phyloP scores from a whole-genome alignment of 2,329 filamentous ascomycete species.

The Verticillium tricorpus region DNA sequence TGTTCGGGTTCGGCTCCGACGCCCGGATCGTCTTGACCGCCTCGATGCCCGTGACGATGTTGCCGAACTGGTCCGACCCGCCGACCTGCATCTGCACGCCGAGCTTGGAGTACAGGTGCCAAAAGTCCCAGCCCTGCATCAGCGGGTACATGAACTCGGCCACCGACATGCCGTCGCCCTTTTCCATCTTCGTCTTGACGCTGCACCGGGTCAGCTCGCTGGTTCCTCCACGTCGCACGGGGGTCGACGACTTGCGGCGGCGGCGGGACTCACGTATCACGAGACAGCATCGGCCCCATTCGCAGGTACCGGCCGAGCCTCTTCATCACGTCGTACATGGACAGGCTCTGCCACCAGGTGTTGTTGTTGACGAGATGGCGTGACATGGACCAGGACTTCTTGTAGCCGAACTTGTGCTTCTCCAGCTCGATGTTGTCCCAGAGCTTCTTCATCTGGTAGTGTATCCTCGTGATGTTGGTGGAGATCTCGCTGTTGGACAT shows the following conservation, averaged over 20 bases:
- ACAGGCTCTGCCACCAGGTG: conserved; percentile 70
- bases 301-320: conserved; percentile 70
- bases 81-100: conserved; percentile 83
- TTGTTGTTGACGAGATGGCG: conserved; percentile 75
- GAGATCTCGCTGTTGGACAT: conserved; percentile 47
- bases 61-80: conserved; percentile 93
- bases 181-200: conserved; percentile 78
- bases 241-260: not conserved
- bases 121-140: conserved; percentile 96
- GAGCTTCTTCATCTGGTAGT: conserved; percentile 65
- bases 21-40: conserved; percentile 71
- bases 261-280: conserved; percentile 68
- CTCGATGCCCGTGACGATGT: conserved; percentile 88
- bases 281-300: conserved; percentile 79
- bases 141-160: conserved; percentile 91
- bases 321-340: conserved; percentile 70
- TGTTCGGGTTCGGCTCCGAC: conserved; percentile 41
- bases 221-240: not conserved
- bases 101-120: conserved; percentile 68
- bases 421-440: conserved; percentile 69
- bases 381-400: conserved; percentile 59
- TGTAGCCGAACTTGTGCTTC: conserved; percentile 60
- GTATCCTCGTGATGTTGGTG: conserved; percentile 64
- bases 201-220: conserved; percentile 15
- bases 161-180: conserved; percentile 88